Percentiles rank a stretch among this genome's conserved stretches.
Conservation (phyloP, 2,329 filamentous ascomycete genomes). For the Trichoderma oligosporum region DNA sequence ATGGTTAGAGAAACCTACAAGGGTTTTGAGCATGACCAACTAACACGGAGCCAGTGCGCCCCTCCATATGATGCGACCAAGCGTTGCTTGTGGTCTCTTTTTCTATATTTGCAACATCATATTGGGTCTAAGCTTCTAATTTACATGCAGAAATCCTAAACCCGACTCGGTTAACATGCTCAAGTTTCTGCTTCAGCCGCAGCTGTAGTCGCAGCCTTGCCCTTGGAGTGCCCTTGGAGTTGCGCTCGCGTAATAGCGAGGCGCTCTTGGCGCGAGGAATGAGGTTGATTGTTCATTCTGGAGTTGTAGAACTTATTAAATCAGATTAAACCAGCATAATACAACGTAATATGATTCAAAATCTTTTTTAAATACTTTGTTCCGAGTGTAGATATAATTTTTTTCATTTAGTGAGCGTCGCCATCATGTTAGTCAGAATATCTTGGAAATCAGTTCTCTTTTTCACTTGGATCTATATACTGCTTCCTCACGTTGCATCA, state of each 20-base stretch:
- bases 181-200: neutral
- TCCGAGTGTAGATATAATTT: neutral
- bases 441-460: neutral
- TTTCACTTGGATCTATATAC: neutral
- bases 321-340: too few relatives aligned
- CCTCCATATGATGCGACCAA: neutral
- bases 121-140: neutral
- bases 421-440: neutral
- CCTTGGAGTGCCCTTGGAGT: neutral
- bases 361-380: neutral
- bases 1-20: neutral
- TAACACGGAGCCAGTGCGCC: neutral
- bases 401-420: neutral
- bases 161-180: neutral
- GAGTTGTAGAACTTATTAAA: too few relatives aligned
- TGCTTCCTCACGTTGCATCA: neutral
- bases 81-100: neutral
- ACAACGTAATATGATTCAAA: too few relatives aligned
- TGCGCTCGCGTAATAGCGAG: neutral
- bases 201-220: constrained; percentile 5
- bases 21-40: neutral
- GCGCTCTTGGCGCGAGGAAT: neutral
- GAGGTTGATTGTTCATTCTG: too few relatives aligned
- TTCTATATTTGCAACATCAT: neutral
- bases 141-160: neutral